Base-by-base conservation (phyloP, 345 rosid species). In the Lepidium africanum region DNA sequence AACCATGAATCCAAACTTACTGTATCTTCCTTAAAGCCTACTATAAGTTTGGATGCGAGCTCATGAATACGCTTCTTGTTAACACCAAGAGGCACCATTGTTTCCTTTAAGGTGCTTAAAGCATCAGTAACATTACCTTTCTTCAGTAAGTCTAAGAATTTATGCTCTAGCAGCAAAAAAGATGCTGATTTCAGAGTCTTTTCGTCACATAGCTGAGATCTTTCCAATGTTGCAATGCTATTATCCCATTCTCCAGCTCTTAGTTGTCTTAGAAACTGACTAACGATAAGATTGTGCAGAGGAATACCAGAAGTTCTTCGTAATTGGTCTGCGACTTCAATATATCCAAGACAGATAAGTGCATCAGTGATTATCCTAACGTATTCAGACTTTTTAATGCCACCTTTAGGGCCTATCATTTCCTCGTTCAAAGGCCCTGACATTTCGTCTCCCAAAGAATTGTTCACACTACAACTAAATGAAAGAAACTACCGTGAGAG, bases 281-380 rank as follows among this genome's bases (percentile, higher is more conserved):
- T 73, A 58, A 52, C 78, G 1, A 10, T 39, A 6, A 79, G 39
- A 6, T 73, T 63, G 35, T 79, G 81, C 16, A 83, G 65, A 2
- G 70, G 42, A 78, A 78, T 78, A 40, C 83, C 80, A 0, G 86
- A 87, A 5, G 78, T 81, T 33, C 82, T 65, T 77, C 83, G 84
- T 16, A 87, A 70, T 63, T 15, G 66, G 10, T 76, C 77, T 6
- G 78, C 83, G 23, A 55, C 73, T 49, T 49, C 50, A 11, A 46
- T 52, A 71, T 71, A 87, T 64, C 90, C 86, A 66, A 87, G 88
- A 1, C 90, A 87, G 65, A 72, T 63, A 56, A 87, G 80, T 9
- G 90, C 81, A 13, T 47, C 79, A 32, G 67, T 77, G 65, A 87
- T 77, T 46, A 83, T 52, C 69, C 77, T 82, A 46, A 87, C 61